Evolutionary conservation across 2,329 filamentous ascomycete genomes (phyloP).

Genomic region (Cordyceps tenuipes): DNA sequence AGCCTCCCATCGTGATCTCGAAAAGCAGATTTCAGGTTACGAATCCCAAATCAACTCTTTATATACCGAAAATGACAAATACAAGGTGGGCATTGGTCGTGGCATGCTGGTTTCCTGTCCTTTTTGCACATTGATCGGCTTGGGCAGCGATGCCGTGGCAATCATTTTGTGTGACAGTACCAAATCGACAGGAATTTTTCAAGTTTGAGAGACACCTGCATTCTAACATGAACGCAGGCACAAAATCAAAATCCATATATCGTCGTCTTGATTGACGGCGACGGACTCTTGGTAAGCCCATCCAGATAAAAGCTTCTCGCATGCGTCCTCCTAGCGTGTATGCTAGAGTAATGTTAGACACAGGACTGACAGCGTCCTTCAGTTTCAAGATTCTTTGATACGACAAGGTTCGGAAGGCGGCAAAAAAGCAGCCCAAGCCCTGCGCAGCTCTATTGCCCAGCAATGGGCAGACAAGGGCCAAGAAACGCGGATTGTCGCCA

Average conservation of each 20-base stretch:
- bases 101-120: no score
- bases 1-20: conserved; percentile 40
- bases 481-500: conserved; percentile 46
- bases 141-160: neutral
- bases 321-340: neutral
- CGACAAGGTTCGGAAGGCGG: conserved; percentile 48
- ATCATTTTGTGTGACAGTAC: neutral
- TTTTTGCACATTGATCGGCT: neutral
- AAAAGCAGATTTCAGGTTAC: conserved; percentile 36
- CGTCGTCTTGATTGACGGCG: conserved; percentile 53
- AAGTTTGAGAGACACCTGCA: neutral
- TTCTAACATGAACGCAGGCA: conserved; percentile 9
- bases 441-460: conserved; percentile 40
- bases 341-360: neutral
- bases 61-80: conserved; percentile 30
- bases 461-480: conserved; percentile 35
- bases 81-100: conserved; percentile 32
- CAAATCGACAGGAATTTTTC: neutral
- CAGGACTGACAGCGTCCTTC: conserved; percentile 7
- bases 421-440: conserved; percentile 40
- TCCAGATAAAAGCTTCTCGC: neutral
- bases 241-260: conserved; percentile 52
- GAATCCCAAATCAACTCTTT: conserved; percentile 28
- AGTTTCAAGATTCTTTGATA: conserved; percentile 52
- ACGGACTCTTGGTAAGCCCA: conserved; percentile 47